phyloP scores from a whole-genome alignment of 306 rosid species.

The Alnus rubra region DNA sequence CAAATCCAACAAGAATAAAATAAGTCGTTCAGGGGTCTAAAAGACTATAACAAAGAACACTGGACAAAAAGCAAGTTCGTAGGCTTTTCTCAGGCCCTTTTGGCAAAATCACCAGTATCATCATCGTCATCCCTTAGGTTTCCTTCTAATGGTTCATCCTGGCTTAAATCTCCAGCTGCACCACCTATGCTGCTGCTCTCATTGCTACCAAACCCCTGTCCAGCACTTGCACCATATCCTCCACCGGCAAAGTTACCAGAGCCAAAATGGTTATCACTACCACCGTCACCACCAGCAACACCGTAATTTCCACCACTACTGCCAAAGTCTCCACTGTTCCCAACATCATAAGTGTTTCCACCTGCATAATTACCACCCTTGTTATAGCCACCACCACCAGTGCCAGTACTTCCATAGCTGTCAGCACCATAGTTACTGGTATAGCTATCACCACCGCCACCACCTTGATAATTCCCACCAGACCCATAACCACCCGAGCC shows the following conservation, averaged over 20 bases:
- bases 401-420: slow-evolving; percentile 25
- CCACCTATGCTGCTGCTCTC: slow-evolving; percentile 22
- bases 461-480: slow-evolving; percentile 35
- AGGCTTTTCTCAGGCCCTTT: slow-evolving; percentile 60
- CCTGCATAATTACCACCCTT: slow-evolving; percentile 14
- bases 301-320: slow-evolving; percentile 20
- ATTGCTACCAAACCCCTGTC: slow-evolving; percentile 30
- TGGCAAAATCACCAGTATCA: slow-evolving; percentile 48
- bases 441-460: slow-evolving; percentile 23
- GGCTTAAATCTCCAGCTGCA: slow-evolving; percentile 32
- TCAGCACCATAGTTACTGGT: slow-evolving; percentile 24
- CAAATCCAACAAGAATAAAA: slow-evolving; percentile 22
- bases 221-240: slow-evolving; percentile 31
- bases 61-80: background rate
- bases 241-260: slow-evolving; percentile 13
- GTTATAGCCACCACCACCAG: slow-evolving; percentile 30
- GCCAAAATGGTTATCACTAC: slow-evolving; percentile 11
- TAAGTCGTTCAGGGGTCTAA: slow-evolving; percentile 13
- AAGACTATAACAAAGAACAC: slow-evolving; percentile 10
- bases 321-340: slow-evolving; percentile 1
- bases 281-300: slow-evolving; percentile 15
- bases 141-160: slow-evolving; percentile 37
- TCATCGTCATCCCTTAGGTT: slow-evolving; percentile 49
- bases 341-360: too few relatives aligned
- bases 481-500: slow-evolving; percentile 27